These are phyloP conservation scores for Bauhinia variegata DNA, from an alignment of 306 rosid genomes.

Conservation along the genomic window DNA sequence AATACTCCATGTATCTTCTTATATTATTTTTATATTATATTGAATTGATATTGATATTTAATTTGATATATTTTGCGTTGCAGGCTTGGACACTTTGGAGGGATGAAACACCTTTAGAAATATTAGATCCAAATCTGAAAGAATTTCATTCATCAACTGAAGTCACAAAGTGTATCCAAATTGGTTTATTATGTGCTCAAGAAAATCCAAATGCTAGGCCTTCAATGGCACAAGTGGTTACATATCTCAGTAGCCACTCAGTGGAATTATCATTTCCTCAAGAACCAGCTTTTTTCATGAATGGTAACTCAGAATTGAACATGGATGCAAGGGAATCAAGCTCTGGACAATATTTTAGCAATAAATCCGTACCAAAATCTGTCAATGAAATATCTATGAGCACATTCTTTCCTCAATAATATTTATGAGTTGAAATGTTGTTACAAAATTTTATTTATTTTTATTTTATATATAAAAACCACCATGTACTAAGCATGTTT, in stretches of 20 bases:
- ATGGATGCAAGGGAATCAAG: too few relatives aligned
- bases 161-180: too few relatives aligned
- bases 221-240: not conserved
- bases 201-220: conserved; percentile 13
- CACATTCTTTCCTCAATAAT: not conserved
- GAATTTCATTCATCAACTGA: conserved; percentile 19
- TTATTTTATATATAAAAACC: too few relatives aligned
- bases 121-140: conserved; percentile 38
- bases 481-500: too few relatives aligned
- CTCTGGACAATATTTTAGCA: not conserved
- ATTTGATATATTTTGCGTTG: too few relatives aligned
- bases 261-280: not conserved
- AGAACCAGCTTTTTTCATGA: not conserved
- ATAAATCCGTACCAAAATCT: too few relatives aligned
- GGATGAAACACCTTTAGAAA: not conserved
- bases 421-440: too few relatives aligned
- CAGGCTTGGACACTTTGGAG: too few relatives aligned
- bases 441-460: too few relatives aligned
- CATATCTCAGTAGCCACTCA: not conserved
- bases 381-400: not conserved
- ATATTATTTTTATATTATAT: too few relatives aligned
- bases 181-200: conserved; percentile 19
- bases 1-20: too few relatives aligned
- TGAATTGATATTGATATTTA: too few relatives aligned
- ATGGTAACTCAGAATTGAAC: not conserved